Evolutionary conservation across 2,329 filamentous ascomycete genomes (phyloP).

Genomic region (Pestalotiopsis fici): DNA sequence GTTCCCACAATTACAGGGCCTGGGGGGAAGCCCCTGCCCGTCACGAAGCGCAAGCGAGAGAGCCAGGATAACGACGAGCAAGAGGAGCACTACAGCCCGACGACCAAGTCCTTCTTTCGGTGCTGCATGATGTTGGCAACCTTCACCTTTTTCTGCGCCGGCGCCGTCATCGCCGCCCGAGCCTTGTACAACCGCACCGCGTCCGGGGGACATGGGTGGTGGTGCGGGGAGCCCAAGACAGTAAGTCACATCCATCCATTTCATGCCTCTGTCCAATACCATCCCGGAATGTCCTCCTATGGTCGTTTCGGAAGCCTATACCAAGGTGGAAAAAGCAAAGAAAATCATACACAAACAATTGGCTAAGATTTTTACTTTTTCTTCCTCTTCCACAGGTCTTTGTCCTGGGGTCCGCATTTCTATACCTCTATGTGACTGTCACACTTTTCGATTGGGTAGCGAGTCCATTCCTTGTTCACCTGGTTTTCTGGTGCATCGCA

Average conservation of each 20-base stretch:
- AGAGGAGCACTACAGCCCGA: conserved; percentile 36
- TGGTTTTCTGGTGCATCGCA: conserved; percentile 76
- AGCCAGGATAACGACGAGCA: conserved; percentile 45
- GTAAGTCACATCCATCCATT: conserved; percentile 19
- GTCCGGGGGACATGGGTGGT: conserved; percentile 30
- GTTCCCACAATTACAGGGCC: conserved; percentile 67
- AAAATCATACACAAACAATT: neutral
- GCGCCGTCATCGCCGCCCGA: conserved; percentile 72
- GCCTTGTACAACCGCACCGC: conserved; percentile 57
- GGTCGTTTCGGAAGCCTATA: neutral
- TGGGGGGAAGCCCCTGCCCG: conserved; percentile 84
- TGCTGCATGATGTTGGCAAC: conserved; percentile 73
- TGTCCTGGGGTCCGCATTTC: conserved; percentile 80
- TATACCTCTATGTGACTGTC: conserved; percentile 83
- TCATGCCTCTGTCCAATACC: conserved; percentile 9
- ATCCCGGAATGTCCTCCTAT: neutral
- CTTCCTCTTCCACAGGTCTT: conserved; percentile 65
- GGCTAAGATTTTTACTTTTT: neutral
- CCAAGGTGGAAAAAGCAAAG: neutral
- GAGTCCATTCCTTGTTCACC: conserved; percentile 78
- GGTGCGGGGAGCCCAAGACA: conserved; percentile 31
- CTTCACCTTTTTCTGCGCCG: conserved; percentile 75
- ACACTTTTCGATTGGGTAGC: conserved; percentile 83
- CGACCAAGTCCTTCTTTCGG: conserved; percentile 62
- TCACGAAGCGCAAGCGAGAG: conserved; percentile 58